Conservation (phyloP, 2,329 filamentous ascomycete genomes). For the Aspergillus latus region DNA sequence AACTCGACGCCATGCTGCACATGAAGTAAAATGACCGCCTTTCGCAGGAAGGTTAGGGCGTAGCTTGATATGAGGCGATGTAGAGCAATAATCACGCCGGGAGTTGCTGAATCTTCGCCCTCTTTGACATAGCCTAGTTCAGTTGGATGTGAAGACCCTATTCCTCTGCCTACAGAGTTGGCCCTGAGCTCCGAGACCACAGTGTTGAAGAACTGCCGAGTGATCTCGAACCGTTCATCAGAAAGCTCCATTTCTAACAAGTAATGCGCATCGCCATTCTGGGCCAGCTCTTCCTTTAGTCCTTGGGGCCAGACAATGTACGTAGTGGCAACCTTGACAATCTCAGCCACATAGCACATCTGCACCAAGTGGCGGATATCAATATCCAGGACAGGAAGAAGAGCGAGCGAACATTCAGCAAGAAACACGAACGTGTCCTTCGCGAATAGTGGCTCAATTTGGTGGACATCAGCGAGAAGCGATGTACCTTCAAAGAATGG, state of each 20-base stretch:
- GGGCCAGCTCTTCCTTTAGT: conserved; percentile 35
- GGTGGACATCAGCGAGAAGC: conserved; percentile 37
- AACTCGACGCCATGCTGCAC: conserved; percentile 88
- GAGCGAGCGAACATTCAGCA: conserved; percentile 71
- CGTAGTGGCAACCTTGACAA: conserved; percentile 73
- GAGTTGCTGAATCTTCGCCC: conserved; percentile 36
- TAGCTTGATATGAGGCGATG: conserved; percentile 67
- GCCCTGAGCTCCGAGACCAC: conserved; percentile 38
- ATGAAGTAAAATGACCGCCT: conserved; percentile 78
- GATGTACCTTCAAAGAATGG: conserved; percentile 37
- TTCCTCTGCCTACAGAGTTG: conserved; percentile 38
- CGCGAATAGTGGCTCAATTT: conserved; percentile 41
- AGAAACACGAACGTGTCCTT: conserved; percentile 60
- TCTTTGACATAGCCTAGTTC: conserved; percentile 41
- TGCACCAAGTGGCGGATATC: conserved; percentile 78
- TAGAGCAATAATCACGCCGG: conserved; percentile 34
- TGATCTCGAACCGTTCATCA: conserved; percentile 29
- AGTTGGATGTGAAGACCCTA: conserved; percentile 37
- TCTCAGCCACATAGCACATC: conserved; percentile 85
- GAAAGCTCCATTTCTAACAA: conserved; percentile 28
- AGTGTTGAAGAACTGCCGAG: conserved; percentile 40
- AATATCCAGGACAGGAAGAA: conserved; percentile 66
- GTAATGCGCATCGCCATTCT: conserved; percentile 30
- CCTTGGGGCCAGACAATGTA: conserved; percentile 47
- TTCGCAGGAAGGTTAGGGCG: conserved; percentile 85